Evolutionary conservation across 202 grass and related monocot species (phyloP).

Genomic region (Schoenoplectus tabernaemontani): DNA sequence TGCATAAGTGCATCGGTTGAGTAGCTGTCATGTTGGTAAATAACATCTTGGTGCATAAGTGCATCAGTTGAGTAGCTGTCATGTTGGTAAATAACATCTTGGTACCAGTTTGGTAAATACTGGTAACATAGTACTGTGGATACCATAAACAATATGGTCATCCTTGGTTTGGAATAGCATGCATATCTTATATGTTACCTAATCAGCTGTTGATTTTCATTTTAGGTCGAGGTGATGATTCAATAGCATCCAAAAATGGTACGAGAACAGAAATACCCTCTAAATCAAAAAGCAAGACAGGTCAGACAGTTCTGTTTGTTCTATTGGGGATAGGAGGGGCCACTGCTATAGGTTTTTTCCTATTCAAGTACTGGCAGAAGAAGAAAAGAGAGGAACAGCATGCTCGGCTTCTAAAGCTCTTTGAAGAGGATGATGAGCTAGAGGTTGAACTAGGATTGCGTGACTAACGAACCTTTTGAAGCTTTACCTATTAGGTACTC

Average conservation of each 20-base stretch:
- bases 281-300: constrained; percentile 46
- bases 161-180: not conserved
- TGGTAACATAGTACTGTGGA: not conserved
- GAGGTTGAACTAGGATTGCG: constrained; percentile 87
- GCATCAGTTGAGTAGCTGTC: not conserved
- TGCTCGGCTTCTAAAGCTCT: constrained; percentile 88
- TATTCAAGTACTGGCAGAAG: constrained; percentile 99
- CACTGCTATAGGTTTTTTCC: constrained; percentile 49
- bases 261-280: constrained; percentile 39
- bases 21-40: not conserved
- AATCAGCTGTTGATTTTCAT: not conserved
- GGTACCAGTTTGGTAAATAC: not conserved
- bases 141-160: not conserved
- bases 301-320: constrained; percentile 50
- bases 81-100: not conserved
- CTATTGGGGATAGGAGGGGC: constrained; percentile 44
- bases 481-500: constrained; percentile 2
- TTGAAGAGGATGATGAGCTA: constrained; percentile 94
- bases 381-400: constrained; percentile 97
- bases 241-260: constrained; percentile 43
- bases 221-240: constrained; percentile 53
- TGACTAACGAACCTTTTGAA: constrained; percentile 37
- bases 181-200: not conserved
- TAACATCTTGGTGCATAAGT: not conserved
- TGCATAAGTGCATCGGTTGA: not conserved